Evolutionary conservation across 352 stramenopile genomes (phyloP), one percentile per base, ranked within the genome.

Genomic region (Elongisporangium senticosum): DNA sequence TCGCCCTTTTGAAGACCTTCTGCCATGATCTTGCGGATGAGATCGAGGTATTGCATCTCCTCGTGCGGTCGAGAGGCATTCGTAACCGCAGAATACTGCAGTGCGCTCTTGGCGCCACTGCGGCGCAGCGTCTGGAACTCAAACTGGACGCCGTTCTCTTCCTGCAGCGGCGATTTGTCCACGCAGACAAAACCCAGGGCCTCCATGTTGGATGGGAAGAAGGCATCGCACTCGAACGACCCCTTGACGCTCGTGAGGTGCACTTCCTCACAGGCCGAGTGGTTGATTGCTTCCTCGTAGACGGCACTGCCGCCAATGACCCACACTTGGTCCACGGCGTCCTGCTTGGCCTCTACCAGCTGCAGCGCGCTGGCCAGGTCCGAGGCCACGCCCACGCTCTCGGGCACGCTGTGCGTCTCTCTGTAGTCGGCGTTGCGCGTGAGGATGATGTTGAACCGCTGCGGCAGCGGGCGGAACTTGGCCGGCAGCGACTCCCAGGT

Each of bases 401-500:
- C 71, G 0, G 89, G 87, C 10, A 96, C 64, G 3, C 43, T 61
- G 55, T 77, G 57, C 17, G 26, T 71, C 53, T 59, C 58, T 55
- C 77, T 68, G 52, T 81, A 90, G 14, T 57, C 65, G 3, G 63
- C 52, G 55, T 97, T 93, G 20, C 87, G 78, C 33, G 87, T 98
- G 23, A 99, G 77, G 4, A 99, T 82, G 23, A 99, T 84, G 72
- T 99, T 99, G 56, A 95, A 83, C 20, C 98, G 90, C 50, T 95
- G 91, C 23, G 83, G 79, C 40, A 99, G 75, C 11, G 98, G 98
- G 3, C 96, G 88, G 61, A 98, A 98, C 67, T 97, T 98, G 47
- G 80, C 43, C 5, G 97, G 97, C 53, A 99, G 97, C 58, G 95
- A 99, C 60, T 99, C 92, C 96, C 97, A 99, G 17, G 98, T 99